These are phyloP conservation scores for Starmerella bombicola DNA, from an alignment of 805 yeast genomes.

Conservation along the genomic window DNA sequence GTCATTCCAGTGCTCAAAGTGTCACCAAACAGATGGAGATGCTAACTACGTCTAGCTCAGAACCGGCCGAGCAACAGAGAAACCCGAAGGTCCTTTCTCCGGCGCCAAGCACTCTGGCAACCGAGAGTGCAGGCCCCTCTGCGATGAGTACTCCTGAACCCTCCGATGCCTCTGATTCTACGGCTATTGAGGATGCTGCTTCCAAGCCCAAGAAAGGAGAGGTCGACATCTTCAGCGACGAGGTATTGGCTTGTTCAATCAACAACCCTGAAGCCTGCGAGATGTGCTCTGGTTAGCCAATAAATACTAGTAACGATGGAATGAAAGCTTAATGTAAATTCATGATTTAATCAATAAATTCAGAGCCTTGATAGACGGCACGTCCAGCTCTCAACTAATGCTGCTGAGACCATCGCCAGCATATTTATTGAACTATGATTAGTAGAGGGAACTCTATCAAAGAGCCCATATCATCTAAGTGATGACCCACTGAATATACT, in stretches of 20 bases:
- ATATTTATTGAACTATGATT: too few relatives aligned
- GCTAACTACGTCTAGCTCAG: constrained; percentile 4
- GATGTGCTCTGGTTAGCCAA: constrained; percentile 85
- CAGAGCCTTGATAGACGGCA: too few relatives aligned
- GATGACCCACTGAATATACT: background rate
- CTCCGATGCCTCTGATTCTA: constrained; percentile 13
- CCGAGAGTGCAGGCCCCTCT: constrained; percentile 6
- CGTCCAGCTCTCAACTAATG: too few relatives aligned
- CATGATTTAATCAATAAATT: too few relatives aligned
- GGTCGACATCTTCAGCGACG: constrained; percentile 76
- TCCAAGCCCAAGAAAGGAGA: constrained; percentile 35
- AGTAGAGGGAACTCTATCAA: too few relatives aligned
- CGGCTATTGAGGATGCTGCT: constrained; percentile 9
- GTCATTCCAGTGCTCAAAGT: constrained; percentile 9
- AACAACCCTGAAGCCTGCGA: constrained; percentile 95
- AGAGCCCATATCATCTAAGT: too few relatives aligned
- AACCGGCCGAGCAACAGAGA: constrained; percentile 1
- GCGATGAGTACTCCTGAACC: constrained; percentile 10
- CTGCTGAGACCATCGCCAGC: too few relatives aligned
- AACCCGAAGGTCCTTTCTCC: background rate
- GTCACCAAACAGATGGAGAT: constrained; percentile 11
- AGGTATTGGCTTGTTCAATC: constrained; percentile 93
- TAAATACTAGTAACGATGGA: too few relatives aligned
- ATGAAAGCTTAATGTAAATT: too few relatives aligned
- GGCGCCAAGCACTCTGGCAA: constrained; percentile 3